Evolutionary conservation across 2,329 filamentous ascomycete species (phyloP), one percentile per base, ranked within the genome.

Genomic region (Onygenales sp.): DNA sequence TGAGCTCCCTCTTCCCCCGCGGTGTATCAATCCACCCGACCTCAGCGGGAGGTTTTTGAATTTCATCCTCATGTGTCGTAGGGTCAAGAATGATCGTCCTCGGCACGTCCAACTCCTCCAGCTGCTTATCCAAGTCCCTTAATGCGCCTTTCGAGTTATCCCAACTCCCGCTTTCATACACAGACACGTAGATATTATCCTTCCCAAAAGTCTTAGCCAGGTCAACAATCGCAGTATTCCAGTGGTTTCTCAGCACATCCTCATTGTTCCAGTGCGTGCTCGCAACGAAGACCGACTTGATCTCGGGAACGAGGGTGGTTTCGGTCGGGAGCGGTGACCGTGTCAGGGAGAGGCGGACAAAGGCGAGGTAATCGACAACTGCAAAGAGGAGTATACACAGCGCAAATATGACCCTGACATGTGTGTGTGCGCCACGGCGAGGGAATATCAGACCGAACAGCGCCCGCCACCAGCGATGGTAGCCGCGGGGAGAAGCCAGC

Each of bases 251-350:
- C 2, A 89, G 73, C 27, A 87, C 71, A 1, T 66, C 64, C 55
- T 79, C 85, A 57, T 81, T 81, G 61, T 86, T 87, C 76, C 83
- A 87, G 62, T 86, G 83, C 63, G 85, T 81, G 56, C 80, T 81
- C 4, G 83, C 81, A 56, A 89, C 86, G 69, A 82, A 89, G 57
- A 89, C 51, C 14, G 41, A 45, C 11, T 38, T 41, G 36, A 52
- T 46, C 7, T 33, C 41, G 5, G 50, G 50, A 5, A 39, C 21
- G 43, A 52, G 32, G 1, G 50, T 35, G 7, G 48, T 51, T 14
- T 51, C 38, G 10, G 36, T 14, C 13, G 48, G 7, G 6, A 21
- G 41, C 3, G 38, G 11, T 39, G 35, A 9, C 9, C 36, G 35
- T 8, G 6, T n/a, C 14, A 41, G 33, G 8, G 48, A 51, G 27